Conservation (phyloP, 2,329 filamentous ascomycete species). For the Graphium sp. region DNA sequence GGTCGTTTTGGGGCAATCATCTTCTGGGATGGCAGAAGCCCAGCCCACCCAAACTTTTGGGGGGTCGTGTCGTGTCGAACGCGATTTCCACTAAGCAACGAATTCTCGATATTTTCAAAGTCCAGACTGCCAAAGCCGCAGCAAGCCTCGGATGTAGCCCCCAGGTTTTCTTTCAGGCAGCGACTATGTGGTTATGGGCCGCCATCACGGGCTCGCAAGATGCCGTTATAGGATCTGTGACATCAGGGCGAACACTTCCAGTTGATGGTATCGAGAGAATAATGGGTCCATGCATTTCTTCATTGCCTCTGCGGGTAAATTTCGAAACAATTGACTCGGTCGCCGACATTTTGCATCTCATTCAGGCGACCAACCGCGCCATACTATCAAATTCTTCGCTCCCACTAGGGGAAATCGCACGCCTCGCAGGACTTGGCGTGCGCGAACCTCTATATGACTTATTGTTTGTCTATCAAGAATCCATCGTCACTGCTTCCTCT, state of each 20-base stretch:
- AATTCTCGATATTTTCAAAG: background rate
- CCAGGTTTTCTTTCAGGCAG: conserved; percentile 63
- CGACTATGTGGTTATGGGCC: conserved; percentile 47
- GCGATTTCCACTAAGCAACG: conserved; percentile 7
- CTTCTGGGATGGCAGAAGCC: conserved; percentile 38
- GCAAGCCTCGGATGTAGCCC: conserved; percentile 31
- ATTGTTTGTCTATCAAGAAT: conserved; percentile 75
- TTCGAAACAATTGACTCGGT: conserved; percentile 31
- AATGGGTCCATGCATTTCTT: conserved; percentile 65
- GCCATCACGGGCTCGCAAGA: conserved; percentile 48
- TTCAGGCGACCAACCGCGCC: conserved; percentile 49
- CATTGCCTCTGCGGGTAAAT: conserved; percentile 55
- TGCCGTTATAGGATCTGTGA: conserved; percentile 60
- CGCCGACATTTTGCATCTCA: conserved; percentile 41
- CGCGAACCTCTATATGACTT: conserved; percentile 53
- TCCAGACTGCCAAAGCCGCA: background rate
- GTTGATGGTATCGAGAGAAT: conserved; percentile 53
- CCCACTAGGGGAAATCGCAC: conserved; percentile 54
- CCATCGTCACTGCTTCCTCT: conserved; percentile 26
- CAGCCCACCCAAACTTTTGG: conserved; percentile 40
- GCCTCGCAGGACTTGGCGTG: conserved; percentile 33
- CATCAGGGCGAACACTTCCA: conserved; percentile 65
- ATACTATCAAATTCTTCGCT: conserved; percentile 47
- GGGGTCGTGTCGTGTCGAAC: conserved; percentile 9
- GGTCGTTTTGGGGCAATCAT: conserved; percentile 53